These are phyloP conservation scores for Tulasnella sp. DNA, from an alignment of 768 basidiomycete species.

Conservation along the genomic window DNA sequence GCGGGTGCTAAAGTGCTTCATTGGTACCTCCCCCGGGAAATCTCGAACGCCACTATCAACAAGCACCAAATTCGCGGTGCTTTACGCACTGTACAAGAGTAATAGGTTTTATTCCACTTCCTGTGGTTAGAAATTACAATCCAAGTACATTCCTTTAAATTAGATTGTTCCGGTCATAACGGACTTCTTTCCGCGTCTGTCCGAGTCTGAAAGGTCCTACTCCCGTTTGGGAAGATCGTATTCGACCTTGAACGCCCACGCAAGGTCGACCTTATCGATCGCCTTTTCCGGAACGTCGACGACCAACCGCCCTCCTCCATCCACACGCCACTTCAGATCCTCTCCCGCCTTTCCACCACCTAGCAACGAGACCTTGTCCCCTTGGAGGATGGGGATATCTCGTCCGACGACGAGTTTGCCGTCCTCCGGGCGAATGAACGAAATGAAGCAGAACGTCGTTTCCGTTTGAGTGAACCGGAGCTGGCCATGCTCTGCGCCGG, in stretches of 20 bases:
- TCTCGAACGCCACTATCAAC: too few species aligned
- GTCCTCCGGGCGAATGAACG: constrained; percentile 29
- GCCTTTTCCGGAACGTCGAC: constrained; percentile 23
- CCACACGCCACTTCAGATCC: constrained; percentile 10
- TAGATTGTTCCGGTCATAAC: too few species aligned
- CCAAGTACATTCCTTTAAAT: too few species aligned
- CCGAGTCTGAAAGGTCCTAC: too few species aligned
- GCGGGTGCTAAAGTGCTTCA: too few species aligned
- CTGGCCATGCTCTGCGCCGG: constrained; percentile 27
- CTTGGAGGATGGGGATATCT: constrained; percentile 32
- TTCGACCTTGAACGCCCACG: constrained; percentile 33
- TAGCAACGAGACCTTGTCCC: constrained; percentile 35
- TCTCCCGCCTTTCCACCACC: constrained; percentile 23
- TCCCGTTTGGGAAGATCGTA: constrained; percentile 17
- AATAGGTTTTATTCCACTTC: too few species aligned
- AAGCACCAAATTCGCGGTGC: too few species aligned
- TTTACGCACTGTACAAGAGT: too few species aligned
- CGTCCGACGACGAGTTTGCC: constrained; percentile 30
- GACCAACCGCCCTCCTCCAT: not conserved
- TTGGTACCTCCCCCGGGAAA: too few species aligned
- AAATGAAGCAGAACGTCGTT: constrained; percentile 39
- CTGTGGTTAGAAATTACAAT: too few species aligned
- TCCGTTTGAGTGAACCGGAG: constrained; percentile 41
- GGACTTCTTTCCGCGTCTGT: too few species aligned
- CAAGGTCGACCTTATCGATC: constrained; percentile 22